Conservation (phyloP, 371 early-diverging fungal species). For the Mucor irregularis region DNA sequence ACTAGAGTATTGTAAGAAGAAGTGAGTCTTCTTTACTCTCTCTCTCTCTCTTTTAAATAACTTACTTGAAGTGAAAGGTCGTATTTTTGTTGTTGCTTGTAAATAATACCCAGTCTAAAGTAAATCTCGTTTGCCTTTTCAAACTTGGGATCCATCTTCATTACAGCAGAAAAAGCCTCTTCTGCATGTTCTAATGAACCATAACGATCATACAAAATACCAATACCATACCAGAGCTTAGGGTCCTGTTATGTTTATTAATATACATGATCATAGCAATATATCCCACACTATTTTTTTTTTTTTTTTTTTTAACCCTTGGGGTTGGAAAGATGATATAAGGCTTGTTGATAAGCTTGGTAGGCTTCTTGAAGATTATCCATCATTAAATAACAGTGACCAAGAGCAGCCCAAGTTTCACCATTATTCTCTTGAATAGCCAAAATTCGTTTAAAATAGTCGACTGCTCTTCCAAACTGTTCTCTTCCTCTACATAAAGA, state of each 20-base stretch:
- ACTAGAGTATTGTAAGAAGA: conserved; percentile 34
- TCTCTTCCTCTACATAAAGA: conserved; percentile 70
- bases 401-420: conserved; percentile 91
- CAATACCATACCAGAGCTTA: conserved; percentile 97
- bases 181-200: conserved; percentile 94
- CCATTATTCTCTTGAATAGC: conserved; percentile 79
- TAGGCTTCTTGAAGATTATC: conserved; percentile 93
- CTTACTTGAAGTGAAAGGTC: conserved; percentile 75
- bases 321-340: conserved; percentile 75
- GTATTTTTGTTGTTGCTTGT: conserved; percentile 91
- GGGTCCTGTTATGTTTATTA: conserved; percentile 64
- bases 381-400: conserved; percentile 92
- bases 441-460: conserved; percentile 61
- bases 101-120: conserved; percentile 93
- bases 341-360: conserved; percentile 36
- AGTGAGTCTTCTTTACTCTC: neutral
- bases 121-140: conserved; percentile 95
- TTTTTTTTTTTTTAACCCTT: conserved; percentile 49
- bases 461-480: conserved; percentile 53
- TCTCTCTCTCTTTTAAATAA: too few relatives aligned
- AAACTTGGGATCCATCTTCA: conserved; percentile 81
- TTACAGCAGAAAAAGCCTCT: conserved; percentile 89
- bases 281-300: neutral
- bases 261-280: neutral
- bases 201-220: conserved; percentile 93